Evolutionary conservation across 2,329 filamentous ascomycete species (phyloP), one percentile per base, ranked within the genome.

Genomic region (Trichocomaceae sp.): DNA sequence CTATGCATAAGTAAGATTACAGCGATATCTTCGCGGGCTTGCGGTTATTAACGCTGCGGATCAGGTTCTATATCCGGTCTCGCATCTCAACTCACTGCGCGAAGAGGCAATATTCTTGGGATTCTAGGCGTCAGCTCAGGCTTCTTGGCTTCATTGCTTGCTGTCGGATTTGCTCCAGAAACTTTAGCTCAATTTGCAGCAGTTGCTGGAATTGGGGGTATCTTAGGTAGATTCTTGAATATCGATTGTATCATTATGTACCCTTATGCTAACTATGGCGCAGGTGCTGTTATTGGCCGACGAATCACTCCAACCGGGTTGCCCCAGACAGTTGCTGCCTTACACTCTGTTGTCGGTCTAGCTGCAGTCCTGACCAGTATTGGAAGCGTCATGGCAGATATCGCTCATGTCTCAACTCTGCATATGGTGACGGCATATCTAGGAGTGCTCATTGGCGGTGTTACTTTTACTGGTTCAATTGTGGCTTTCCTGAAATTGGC

Each of bases 401-500:
- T 90, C 7, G 75, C 80, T 12, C 79, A 89, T 61, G 79, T 89
- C 13, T 84, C 88, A 0, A 90, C 84, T 4, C 75, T 95, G 9
- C 90, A 95, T 65, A 81, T 96, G 64, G 87, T 95, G 1, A 90
- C 88, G 2, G 90, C 87, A 0, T 95, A 95, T 64, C 75, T 95
- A 0, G 90, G 90, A 50, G 90, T 95, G 6, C 75, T 95, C 0
- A 95, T 96, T 52, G 88, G 83, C 60, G 90, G 90, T 54, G 84
- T 95, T 33, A 96, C 90, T 0, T 96, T 96, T 66, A 96, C 90
- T 0, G 90, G 90, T 2, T 93, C 88, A 2, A 85, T 96, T 50
- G 88, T 96, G 0, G 90, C 90, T 0, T 95, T 95, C 72, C 70
- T 95, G 66, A 96, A 96, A 69, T 82, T 96, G 1, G 85, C 87